Conservation (phyloP, 108 stramenopile genomes). For the Bacterosira constricta region DNA sequence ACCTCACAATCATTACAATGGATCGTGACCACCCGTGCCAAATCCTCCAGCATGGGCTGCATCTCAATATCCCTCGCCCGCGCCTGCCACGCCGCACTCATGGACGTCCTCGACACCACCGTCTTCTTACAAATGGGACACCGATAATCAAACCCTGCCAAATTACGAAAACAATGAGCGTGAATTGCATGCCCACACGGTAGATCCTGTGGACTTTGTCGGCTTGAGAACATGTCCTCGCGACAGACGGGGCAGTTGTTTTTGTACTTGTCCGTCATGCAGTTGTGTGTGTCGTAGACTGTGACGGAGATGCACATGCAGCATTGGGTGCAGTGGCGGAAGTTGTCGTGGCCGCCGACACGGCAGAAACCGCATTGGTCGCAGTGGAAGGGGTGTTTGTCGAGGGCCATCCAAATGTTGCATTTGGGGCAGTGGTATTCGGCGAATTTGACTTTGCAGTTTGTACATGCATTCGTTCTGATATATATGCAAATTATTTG, state of each 20-base stretch:
- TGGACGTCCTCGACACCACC: conserved; percentile 67
- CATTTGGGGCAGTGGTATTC: conserved; percentile 49
- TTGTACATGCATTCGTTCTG: conserved; percentile 28
- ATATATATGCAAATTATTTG: neutral
- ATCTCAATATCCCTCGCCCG: conserved; percentile 82
- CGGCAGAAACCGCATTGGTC: conserved; percentile 54
- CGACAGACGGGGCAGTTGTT: conserved; percentile 56
- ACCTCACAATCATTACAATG: conserved; percentile 89
- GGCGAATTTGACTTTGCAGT: conserved; percentile 34
- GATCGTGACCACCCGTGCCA: conserved; percentile 78
- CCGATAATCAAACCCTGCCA: conserved; percentile 87
- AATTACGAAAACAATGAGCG: conserved; percentile 86
- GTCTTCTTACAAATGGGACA: conserved; percentile 93
- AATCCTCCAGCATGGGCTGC: conserved; percentile 88
- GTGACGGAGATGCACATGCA: conserved; percentile 48
- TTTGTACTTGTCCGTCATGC: conserved; percentile 58
- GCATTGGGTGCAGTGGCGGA: conserved; percentile 39
- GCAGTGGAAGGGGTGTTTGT: conserved; percentile 46
- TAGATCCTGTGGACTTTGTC: conserved; percentile 83
- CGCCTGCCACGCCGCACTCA: conserved; percentile 84
- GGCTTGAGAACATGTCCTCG: conserved; percentile 55
- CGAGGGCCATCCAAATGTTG: conserved; percentile 51
- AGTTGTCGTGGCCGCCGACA: conserved; percentile 50
- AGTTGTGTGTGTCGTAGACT: conserved; percentile 41
- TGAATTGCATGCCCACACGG: conserved; percentile 91